Percentiles rank a stretch among this genome's conserved stretches.
phyloP scores from a whole-genome alignment of 345 rosid species.

The Punica granatum region DNA sequence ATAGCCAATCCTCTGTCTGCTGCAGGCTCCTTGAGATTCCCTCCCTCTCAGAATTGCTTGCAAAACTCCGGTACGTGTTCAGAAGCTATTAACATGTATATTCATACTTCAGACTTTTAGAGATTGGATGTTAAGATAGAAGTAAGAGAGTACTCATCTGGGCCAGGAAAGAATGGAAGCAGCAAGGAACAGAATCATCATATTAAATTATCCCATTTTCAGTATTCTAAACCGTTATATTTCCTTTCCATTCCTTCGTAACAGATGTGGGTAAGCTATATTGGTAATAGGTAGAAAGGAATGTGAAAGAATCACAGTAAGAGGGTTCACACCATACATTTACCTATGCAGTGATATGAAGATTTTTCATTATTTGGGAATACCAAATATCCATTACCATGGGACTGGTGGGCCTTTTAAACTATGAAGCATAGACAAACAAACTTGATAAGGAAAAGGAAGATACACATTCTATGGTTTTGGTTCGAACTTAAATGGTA shows the following conservation, averaged over 20 bases:
- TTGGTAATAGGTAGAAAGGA: no score
- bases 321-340: no score
- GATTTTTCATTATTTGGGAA: not conserved
- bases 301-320: no score
- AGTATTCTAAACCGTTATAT: no score
- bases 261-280: no score
- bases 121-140: not conserved
- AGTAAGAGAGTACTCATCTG: not conserved
- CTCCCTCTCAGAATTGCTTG: constrained; percentile 43
- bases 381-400: not conserved
- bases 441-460: no score
- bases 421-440: no score
- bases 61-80: constrained; percentile 42
- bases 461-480: not conserved
- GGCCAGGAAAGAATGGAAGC: no score
- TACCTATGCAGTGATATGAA: not conserved
- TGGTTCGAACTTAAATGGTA: constrained; percentile 6
- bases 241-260: not conserved
- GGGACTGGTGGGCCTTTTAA: not conserved
- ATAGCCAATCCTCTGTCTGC: constrained; percentile 63
- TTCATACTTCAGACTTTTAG: not conserved
- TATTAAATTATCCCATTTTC: no score
- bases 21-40: constrained; percentile 43
- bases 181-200: no score
- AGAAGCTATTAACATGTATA: constrained; percentile 31